A percentile compares a stretch with the other conserved stretches of the same genome.
These are phyloP conservation scores for Acrocalymma vagum DNA, from an alignment of 2,329 filamentous ascomycete genomes.

Conservation along the genomic window DNA sequence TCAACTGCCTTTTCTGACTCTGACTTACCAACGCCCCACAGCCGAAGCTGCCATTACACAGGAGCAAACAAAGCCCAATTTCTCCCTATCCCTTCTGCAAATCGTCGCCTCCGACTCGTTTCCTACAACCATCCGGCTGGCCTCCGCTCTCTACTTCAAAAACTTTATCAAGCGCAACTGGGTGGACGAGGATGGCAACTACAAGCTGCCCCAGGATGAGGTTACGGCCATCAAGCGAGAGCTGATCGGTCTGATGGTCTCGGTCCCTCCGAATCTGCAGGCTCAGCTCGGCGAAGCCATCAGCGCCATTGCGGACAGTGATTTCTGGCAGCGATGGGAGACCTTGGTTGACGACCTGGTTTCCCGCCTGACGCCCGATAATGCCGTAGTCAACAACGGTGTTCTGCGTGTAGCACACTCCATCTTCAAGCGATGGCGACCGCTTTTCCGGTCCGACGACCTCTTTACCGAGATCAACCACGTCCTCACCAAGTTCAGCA, in stretches of 20 bases:
- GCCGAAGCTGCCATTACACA: constrained; percentile 82
- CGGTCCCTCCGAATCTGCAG: constrained; percentile 85
- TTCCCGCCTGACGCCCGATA: constrained; percentile 80
- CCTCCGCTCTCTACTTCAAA: constrained; percentile 94
- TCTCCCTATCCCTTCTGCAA: constrained; percentile 83
- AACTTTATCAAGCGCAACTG: constrained; percentile 97
- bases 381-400: constrained; percentile 87
- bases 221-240: constrained; percentile 92
- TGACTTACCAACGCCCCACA: constrained; percentile 56
- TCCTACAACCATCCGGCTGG: constrained; percentile 80
- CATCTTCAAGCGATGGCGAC: constrained; percentile 95
- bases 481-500: constrained; percentile 84
- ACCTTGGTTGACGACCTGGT: constrained; percentile 95
- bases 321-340: constrained; percentile 96
- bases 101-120: constrained; percentile 76
- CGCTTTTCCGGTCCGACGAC: constrained; percentile 90
- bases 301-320: constrained; percentile 95
- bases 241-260: constrained; percentile 96
- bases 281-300: constrained; percentile 95
- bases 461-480: constrained; percentile 97
- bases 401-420: constrained; percentile 98
- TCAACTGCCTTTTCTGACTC: neutral
- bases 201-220: constrained; percentile 85
- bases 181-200: constrained; percentile 92
- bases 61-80: constrained; percentile 84